Base-by-base conservation (phyloP, 768 basidiomycete species). In the Russula vinacea region DNA sequence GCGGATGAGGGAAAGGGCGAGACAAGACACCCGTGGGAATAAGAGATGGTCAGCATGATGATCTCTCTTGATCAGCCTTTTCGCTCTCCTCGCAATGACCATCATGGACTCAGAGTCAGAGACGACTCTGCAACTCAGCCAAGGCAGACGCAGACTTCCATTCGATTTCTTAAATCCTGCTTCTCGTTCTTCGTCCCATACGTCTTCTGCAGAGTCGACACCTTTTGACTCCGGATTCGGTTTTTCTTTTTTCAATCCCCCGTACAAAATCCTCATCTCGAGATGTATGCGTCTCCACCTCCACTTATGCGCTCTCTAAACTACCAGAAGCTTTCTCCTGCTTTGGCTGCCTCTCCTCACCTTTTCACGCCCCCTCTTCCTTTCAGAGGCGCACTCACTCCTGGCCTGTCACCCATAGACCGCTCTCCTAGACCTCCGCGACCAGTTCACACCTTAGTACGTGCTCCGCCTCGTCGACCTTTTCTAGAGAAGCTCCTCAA, bases 251-350 rank as follows among this genome's bases (percentile, higher is more conserved):
- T 56, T 42, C 39, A 39, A 29, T 56, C 56, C 1, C 52, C 63
- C 10, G n/a, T 52, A 51, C 49, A 26, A 17, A 19, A 35, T 9
- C 26, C 37, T 6, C 52, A 62, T 40, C 49, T 67, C 35, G 53
- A 64, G 26, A 64, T 69, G 62, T 68, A 62, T 68, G 68, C 63
- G 50, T 69, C 68, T 50, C 68, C 66, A 2, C 56, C 63, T 54
- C 68, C 68, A n/a, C 59, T 68, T 11, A 39, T 14, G 35, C 33
- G 33, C 49, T 57, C 60, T 51, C 64, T 42, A 37, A 32, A 29
- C 49, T 35, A 39, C 24, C 57, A 50, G 10, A 57, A 37, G 0
- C 55, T 61, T 45, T 65, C 64, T 65, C 64, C 64, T 35, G 66
- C 66, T 45, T 42, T 60, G 42, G 62, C 65, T 56, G 57, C 54